Base-by-base conservation (phyloP, 192 early-diverging fungal genomes). In the Gaertneriomyces semiglobifer region DNA sequence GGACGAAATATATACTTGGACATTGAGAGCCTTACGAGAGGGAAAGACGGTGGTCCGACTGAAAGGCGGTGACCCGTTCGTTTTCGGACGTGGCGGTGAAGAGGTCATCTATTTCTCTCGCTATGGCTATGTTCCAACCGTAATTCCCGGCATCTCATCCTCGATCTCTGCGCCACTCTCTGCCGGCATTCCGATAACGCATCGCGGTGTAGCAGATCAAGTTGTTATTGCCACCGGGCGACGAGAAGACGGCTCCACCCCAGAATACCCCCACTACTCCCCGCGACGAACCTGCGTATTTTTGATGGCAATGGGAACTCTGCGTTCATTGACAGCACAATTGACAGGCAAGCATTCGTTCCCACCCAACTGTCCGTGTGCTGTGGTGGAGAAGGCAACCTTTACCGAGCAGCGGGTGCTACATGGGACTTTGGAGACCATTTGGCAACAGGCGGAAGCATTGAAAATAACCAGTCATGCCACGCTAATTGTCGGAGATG, bases 1-100 rank as follows among this genome's bases (percentile, higher is more conserved):
- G 69, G 82, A 90, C 54, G 87, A 89, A 47, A 76, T 92, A 47
- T 81, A 91, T 70, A 78, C 76, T n/a, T 84, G 86, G 76, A 88
- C 85, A 46, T 75, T 93, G 14, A 81, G 85, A 42, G 90, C 84
- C n/a, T 72, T 94, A 14, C 64, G 77, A 4, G 74, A 77, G 20
- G 88, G 87, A 40, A 73, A 80, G 66, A 77, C 68, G 3, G 95
- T 97, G 4, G 90, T 93, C 50, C 78, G 95, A 46, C 76, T 97
- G 45, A 95, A 97, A 80, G 86, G 88, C 48, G 95, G 95, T n/a
- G 92, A 95, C 61, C 91, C 92, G 20, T 92, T 94, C 68, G 82
- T 97, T 47, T 97, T 93, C 68, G 94, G 93, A 7, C 88, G 94
- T 11, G 94, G 93, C 19, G 92, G 88, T 12, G 95, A 97, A 70